Evolutionary conservation across 208 protist species (phyloP).

Genomic region (Leishmania guyanensis): DNA sequence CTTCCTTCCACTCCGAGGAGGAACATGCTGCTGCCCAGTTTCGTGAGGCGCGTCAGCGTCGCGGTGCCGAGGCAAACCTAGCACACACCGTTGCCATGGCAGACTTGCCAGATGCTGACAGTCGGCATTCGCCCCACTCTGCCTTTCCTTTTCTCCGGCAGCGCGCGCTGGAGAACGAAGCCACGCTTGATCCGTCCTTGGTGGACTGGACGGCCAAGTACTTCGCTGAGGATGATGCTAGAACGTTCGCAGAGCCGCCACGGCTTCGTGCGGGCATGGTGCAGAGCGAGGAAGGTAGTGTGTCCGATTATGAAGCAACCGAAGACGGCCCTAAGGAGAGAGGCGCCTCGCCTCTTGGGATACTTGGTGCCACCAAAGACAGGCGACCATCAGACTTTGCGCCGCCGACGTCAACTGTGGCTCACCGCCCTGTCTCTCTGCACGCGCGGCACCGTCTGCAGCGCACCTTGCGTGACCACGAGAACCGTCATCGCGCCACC

Average conservation of each 20-base stretch:
- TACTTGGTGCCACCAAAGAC: too few relatives aligned
- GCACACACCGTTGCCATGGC: slow-evolving; percentile 64
- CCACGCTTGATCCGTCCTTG: slow-evolving; percentile 82
- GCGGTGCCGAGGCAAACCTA: slow-evolving; percentile 54
- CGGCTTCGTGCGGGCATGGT: slow-evolving; percentile 39
- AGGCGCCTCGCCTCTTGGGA: not conserved
- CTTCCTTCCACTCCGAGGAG: not conserved
- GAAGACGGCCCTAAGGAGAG: not conserved
- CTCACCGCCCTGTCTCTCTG: slow-evolving; percentile 12
- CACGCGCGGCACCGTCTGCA: slow-evolving; percentile 70
- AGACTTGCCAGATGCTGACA: slow-evolving; percentile 41
- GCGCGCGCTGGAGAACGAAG: slow-evolving; percentile 70
- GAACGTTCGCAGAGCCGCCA: slow-evolving; percentile 71
- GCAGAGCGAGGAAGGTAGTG: not conserved
- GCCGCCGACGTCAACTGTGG: not conserved
- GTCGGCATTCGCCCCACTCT: slow-evolving; percentile 31
- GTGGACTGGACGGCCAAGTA: slow-evolving; percentile 93
- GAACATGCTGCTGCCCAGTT: slow-evolving; percentile 29
- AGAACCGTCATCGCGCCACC: slow-evolving; percentile 74
- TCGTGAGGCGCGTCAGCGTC: slow-evolving; percentile 44
- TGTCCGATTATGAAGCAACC: not conserved
- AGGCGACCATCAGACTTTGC: not conserved
- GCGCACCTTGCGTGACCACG: slow-evolving; percentile 69
- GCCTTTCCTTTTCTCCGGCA: slow-evolving; percentile 88
- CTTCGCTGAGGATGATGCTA: slow-evolving; percentile 77